Percentiles rank a stretch among this genome's conserved stretches.
phyloP scores from a whole-genome alignment of 2,329 filamentous ascomycete genomes.

The Botrytis porri region DNA sequence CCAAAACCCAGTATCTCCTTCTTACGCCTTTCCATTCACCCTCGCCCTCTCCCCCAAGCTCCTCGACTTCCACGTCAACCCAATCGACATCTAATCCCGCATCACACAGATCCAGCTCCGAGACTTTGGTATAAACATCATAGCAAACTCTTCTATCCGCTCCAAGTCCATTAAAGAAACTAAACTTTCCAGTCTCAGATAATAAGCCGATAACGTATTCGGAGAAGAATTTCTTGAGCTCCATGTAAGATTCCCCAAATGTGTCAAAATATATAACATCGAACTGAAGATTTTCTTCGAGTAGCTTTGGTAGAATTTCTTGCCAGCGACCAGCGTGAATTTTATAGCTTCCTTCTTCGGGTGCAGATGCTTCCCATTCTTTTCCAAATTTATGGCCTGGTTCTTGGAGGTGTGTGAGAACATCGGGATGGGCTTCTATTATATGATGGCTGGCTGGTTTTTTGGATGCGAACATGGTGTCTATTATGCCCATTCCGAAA shows the following conservation, averaged over 20 bases:
- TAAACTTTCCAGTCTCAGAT: conserved; percentile 69
- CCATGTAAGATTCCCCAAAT: conserved; percentile 88
- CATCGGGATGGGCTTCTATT: conserved; percentile 78
- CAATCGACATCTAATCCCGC: conserved; percentile 88
- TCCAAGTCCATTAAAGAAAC: conserved; percentile 88
- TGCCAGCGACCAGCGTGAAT: conserved; percentile 79
- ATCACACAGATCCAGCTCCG: conserved; percentile 86
- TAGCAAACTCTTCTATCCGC: conserved; percentile 92
- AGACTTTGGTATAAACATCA: conserved; percentile 90
- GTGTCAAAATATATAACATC: conserved; percentile 97
- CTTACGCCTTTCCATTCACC: conserved; percentile 86
- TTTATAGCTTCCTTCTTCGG: conserved; percentile 59
- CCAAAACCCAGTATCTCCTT: conserved; percentile 85
- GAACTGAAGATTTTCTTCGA: conserved; percentile 67
- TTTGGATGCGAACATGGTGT: conserved; percentile 66
- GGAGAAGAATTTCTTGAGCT: conserved; percentile 81
- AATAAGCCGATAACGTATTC: conserved; percentile 82
- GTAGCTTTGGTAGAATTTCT: conserved; percentile 66
- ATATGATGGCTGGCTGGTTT: conserved; percentile 73
- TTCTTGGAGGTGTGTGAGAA: conserved; percentile 60
- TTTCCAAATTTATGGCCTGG: conserved; percentile 47
- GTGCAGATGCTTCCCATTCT: conserved; percentile 52
- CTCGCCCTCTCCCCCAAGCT: conserved; percentile 61
- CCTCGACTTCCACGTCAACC: conserved; percentile 67
- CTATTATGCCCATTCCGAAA: conserved; percentile 88